Evolutionary conservation across 139 green algal genomes (phyloP), one percentile per base, ranked within the genome.

Genomic region (Chlorella sp.): DNA sequence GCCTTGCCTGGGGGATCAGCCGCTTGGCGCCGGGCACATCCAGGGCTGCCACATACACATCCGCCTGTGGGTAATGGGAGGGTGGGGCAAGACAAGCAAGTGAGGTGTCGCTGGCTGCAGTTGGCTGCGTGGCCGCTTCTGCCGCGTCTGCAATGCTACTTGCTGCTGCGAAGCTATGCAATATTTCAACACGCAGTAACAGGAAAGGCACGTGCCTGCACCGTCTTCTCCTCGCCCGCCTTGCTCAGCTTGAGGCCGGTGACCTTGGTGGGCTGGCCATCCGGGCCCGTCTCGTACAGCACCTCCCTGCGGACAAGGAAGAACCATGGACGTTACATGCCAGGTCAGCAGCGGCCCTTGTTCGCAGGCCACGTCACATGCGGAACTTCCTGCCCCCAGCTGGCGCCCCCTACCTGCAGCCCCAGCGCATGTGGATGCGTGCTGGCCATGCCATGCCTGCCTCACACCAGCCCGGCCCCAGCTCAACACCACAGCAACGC

Each of bases 1-100:
- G 65, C 16, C 71, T 16, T 55, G 55, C 83, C 71, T 89, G 30
- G 13, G 96, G 96, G 47, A 99, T 88, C 25, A 99, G 88, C 82
- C 87, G 87, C 91, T 99, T 97, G 55, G 95, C 96, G 34, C 96
- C 96, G 0, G 97, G 96, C 36, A 99, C 95, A 79, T 99, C 96
- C 69, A 98, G 91, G 0, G 96, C 96, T n/a, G 96, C 96, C 5
- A 98, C 95, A 85, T 98, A 98, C 7, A 84, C 94, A 78, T 98
- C 96, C 26, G 96, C 96, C 26, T 83, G 51, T 15, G 21, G 51
- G 51, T 9, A 20, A 60, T 60, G 51, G 13, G 51, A 60, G 51
- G 44, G 44, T 16, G 44, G 6, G 44, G 44, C 44, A 51, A 51
- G 7, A 51, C 7, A 51, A 6, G 44, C 44, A 9, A 51, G 44